These are phyloP conservation scores for Penicillium sp. DNA, from an alignment of 2,329 filamentous ascomycete genomes.

Conservation along the genomic window DNA sequence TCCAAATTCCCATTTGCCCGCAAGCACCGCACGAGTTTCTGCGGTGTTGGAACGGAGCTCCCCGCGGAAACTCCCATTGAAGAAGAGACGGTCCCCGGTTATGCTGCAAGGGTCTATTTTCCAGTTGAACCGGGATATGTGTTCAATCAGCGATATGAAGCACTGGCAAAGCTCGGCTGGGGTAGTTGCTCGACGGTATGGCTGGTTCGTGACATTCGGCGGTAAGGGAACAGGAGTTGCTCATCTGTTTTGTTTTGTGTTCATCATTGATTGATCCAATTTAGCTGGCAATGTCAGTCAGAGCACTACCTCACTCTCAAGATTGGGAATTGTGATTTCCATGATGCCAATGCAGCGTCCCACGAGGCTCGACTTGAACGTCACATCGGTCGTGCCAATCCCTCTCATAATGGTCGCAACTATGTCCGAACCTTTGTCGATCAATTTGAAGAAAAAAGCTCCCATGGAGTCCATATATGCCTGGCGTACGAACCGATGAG, in stretches of 20 bases:
- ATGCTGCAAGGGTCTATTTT: not conserved
- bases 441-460: not conserved
- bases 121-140: not conserved
- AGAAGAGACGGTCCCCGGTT: not conserved
- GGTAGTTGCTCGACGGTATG: not conserved
- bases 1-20: no score
- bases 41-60: no score
- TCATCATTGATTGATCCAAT: not conserved
- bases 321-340: not conserved
- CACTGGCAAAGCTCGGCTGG: not conserved
- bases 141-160: not conserved
- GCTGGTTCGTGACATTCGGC: not conserved
- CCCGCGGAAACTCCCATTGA: no score
- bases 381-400: not conserved
- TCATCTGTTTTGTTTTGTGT: not conserved
- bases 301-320: not conserved
- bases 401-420: not conserved
- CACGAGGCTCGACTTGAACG: not conserved
- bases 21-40: no score
- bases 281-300: not conserved
- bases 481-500: not conserved
- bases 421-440: not conserved
- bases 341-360: not conserved
- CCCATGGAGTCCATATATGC: not conserved
- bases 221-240: not conserved